Evolutionary conservation across 2,329 filamentous ascomycete genomes (phyloP).

Genomic region (Clonostachys chloroleuca): DNA sequence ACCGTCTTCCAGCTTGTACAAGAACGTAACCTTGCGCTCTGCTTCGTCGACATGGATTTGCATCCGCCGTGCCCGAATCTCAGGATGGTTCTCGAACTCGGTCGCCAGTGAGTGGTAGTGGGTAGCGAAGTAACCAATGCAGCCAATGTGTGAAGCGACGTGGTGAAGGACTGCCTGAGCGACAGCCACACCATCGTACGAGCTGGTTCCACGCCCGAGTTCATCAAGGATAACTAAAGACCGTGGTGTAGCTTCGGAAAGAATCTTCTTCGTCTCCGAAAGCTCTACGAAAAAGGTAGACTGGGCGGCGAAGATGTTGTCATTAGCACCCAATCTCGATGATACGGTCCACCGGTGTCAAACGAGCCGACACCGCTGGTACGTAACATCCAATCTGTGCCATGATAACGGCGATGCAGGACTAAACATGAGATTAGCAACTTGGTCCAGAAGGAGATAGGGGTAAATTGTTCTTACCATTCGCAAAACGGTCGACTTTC

Average conservation of each 20-base stretch:
- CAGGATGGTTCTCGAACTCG: conserved; percentile 85
- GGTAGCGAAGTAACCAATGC: conserved; percentile 93
- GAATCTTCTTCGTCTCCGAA: conserved; percentile 96
- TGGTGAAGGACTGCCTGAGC: conserved; percentile 97
- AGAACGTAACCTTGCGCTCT: conserved; percentile 84
- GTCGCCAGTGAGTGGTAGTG: conserved; percentile 93
- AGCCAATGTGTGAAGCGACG: conserved; percentile 87
- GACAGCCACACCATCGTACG: conserved; percentile 94
- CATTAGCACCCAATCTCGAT: conserved; percentile 95
- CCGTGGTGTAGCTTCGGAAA: conserved; percentile 87
- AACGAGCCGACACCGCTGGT: conserved; percentile 72
- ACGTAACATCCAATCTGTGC: conserved; percentile 94
- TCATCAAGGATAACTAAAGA: conserved; percentile 97
- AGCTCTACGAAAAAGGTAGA: conserved; percentile 98
- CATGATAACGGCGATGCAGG: conserved; percentile 94
- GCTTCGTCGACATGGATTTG: conserved; percentile 88
- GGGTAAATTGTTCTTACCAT: conserved; percentile 61
- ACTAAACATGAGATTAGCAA: conserved; percentile 43
- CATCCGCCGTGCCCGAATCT: conserved; percentile 85
- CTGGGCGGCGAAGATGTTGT: conserved; percentile 98
- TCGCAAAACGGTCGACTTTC: conserved; percentile 91
- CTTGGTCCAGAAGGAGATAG: not conserved
- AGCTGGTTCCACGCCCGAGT: conserved; percentile 88
- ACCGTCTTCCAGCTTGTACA: conserved; percentile 90
- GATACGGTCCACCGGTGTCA: conserved; percentile 93